Evolutionary conservation across 2,329 filamentous ascomycete species (phyloP).

Genomic region (Diatrype stigma): DNA sequence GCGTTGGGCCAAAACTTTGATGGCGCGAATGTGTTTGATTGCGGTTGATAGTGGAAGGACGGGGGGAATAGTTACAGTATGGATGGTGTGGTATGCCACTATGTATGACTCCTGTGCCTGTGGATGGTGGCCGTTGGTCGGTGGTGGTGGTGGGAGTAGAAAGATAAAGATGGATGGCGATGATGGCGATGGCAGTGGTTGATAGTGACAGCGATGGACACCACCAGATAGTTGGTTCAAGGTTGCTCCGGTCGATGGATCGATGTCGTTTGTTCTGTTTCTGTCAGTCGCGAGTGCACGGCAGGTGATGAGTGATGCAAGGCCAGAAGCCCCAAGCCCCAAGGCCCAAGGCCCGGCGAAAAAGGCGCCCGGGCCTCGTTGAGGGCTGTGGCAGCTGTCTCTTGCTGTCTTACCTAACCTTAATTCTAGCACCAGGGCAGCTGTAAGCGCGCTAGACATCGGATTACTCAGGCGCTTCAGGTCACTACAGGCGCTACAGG

Average conservation of each 20-base stretch:
- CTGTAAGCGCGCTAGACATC: not conserved
- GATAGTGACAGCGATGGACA: no score
- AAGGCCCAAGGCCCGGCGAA: not conserved
- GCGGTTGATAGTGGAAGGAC: not conserved
- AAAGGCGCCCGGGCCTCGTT: not conserved
- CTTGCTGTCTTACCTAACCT: no score
- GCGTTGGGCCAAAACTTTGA: not conserved
- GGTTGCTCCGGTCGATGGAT: not conserved
- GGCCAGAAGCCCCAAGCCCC: not conserved
- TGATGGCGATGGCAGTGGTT: not conserved
- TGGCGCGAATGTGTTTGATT: not conserved
- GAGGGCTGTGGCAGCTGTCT: no score
- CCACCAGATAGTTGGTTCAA: no score
- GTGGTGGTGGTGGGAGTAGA: not conserved
- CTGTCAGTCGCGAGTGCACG: not conserved
- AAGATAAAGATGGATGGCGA: constrained; percentile 4
- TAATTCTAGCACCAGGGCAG: not conserved
- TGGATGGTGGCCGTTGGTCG: no score
- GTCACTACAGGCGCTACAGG: no score
- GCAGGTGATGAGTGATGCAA: not conserved
- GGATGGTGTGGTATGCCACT: no score
- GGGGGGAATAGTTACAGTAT: not conserved
- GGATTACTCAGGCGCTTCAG: no score
- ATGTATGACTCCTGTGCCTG: no score
- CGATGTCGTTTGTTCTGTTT: constrained; percentile 5